Evolutionary conservation across 2,329 filamentous ascomycete genomes (phyloP).

Genomic region (Zelopaecilomyces penicillatus): DNA sequence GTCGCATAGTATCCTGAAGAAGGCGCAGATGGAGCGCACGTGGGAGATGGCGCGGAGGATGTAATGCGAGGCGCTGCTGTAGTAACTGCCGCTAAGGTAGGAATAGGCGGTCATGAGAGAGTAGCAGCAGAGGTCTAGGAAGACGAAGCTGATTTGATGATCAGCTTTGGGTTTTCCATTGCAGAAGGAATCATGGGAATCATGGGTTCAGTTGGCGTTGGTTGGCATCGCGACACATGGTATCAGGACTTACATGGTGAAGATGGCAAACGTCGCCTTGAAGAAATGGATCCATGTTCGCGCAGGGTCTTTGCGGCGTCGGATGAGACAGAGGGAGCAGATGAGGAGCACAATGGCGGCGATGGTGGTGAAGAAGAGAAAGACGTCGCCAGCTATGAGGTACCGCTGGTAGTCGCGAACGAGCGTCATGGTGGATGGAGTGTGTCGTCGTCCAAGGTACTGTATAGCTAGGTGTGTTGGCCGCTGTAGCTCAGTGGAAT

Average conservation of each 20-base stretch:
- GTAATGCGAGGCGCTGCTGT: no score
- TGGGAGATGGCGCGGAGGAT: background rate
- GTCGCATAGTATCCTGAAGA: background rate
- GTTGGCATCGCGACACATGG: background rate
- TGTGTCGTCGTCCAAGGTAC: no score
- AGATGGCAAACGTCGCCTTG: conserved; percentile 17
- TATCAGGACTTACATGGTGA: conserved; percentile 14
- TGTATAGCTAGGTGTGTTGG: no score
- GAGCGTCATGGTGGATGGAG: no score
- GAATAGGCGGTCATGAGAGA: conserved; percentile 6
- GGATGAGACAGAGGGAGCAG: conserved; percentile 14
- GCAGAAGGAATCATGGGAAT: background rate
- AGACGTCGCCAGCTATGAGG: no score
- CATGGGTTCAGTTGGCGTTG: background rate
- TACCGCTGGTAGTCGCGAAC: no score
- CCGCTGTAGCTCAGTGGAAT: no score
- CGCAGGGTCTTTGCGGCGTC: conserved; percentile 15
- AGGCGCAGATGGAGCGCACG: background rate
- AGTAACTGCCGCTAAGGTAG: no score
- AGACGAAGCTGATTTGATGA: conserved; percentile 11
- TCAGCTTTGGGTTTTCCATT: background rate
- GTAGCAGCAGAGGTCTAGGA: conserved; percentile 12
- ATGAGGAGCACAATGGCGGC: conserved; percentile 13
- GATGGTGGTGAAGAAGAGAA: no score
- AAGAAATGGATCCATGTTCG: conserved; percentile 16